These are phyloP conservation scores for Mollisia scopiformis DNA, from an alignment of 2,329 filamentous ascomycete genomes.

Conservation along the genomic window DNA sequence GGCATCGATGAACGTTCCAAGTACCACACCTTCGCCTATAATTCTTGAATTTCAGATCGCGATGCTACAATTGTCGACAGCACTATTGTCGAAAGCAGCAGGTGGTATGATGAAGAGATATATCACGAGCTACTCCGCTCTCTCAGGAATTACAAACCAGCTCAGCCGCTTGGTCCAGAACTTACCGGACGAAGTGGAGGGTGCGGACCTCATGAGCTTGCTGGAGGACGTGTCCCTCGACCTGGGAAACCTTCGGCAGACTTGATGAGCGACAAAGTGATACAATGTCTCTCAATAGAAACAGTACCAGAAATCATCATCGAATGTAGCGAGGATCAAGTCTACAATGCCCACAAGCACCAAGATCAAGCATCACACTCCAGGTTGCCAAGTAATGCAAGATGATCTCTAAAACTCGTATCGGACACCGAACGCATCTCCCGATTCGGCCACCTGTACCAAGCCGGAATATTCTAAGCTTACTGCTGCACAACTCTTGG, in stretches of 20 bases:
- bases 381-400: not conserved
- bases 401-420: not conserved
- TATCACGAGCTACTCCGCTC: conserved; percentile 51
- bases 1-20: conserved; percentile 40
- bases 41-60: conserved; percentile 53
- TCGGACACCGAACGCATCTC: too few relatives aligned
- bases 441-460: too few relatives aligned
- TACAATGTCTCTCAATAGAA: too few relatives aligned
- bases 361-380: too few relatives aligned
- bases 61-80: conserved; percentile 57
- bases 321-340: too few relatives aligned
- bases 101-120: conserved; percentile 53
- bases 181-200: conserved; percentile 31
- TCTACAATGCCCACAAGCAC: too few relatives aligned
- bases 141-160: conserved; percentile 51
- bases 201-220: conserved; percentile 42
- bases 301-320: too few relatives aligned
- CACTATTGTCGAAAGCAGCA: conserved; percentile 51
- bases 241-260: conserved; percentile 23
- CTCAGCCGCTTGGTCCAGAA: conserved; percentile 36
- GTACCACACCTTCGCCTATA: conserved; percentile 10
- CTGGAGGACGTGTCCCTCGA: conserved; percentile 48
- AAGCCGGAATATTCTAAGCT: not conserved
- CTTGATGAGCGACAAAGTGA: not conserved
- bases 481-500: not conserved